Base-by-base conservation (phyloP, 2,329 filamentous ascomycete genomes). In the Botrytis elliptica region DNA sequence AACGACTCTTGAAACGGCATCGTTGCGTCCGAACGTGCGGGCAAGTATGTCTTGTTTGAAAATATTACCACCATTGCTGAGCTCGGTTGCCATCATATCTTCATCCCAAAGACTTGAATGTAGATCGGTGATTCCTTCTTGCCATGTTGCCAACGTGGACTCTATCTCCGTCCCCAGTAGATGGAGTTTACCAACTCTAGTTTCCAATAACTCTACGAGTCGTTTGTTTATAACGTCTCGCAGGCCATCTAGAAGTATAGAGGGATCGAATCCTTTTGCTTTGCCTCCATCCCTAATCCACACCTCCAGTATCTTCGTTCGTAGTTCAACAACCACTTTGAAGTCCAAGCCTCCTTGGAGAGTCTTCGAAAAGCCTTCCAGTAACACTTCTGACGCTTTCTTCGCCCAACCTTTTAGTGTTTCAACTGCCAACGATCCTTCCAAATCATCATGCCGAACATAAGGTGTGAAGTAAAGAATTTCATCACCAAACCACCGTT, bases 391-490 rank as follows among this genome's bases (percentile, higher is more conserved):
- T 29, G 89, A 88, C 1, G 89, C 90, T 69, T 86, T 85, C 69
- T 85, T 85, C 0, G 90, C 89, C 92, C 92, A 95, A 42, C 80
- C 81, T 36, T 86, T 86, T 22, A 93, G 85, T 81, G 89, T 89
- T 3, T 89, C 87, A 60, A 87, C 86, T 0, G 89, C 88, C 75
- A 90, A 87, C 38, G 85, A 83, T 33, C 87, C 88, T 38, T 90
- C 88, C 7, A 93, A 82, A 77, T 96, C 92, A 77, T 95, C 93
- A 78, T 97, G 91, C 44, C 93, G 90, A 52, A 97, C 92, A 84
- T 94, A 97, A 0, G 95, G 95, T 0, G 91, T 95, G 80, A 97
- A 98, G 76, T 92, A 92, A 65, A 89, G 89, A 60, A 97, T 92
- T 75, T 97, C 93, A 12, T 94, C 90, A 29, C 92, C 88, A 75